phyloP scores from a whole-genome alignment of 2,329 filamentous ascomycete species.

The Aspergillus tubingensis region DNA sequence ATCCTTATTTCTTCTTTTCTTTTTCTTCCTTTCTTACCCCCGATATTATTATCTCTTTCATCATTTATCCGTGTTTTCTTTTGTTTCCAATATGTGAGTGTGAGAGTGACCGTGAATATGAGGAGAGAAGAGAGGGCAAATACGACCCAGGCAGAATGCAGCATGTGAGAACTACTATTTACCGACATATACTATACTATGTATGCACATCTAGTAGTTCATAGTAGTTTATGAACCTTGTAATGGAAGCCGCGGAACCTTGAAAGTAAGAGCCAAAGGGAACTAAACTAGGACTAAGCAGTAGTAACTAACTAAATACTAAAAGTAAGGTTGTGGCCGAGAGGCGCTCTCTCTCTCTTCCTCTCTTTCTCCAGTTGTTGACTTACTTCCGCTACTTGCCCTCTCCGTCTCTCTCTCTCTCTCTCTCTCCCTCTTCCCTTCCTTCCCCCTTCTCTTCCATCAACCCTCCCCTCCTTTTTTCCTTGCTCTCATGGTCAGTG shows the following conservation, averaged over 20 bases:
- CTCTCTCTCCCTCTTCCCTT: constrained; percentile 17
- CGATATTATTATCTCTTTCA: neutral
- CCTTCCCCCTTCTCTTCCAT: constrained; percentile 14
- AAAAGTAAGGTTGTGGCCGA: neutral
- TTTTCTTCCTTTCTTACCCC: neutral
- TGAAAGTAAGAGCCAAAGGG: neutral
- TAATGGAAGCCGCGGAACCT: neutral
- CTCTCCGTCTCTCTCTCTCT: constrained; percentile 2
- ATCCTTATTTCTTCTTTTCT: neutral
- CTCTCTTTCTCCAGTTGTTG: constrained; percentile 2
- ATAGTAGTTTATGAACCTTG: too few relatives aligned
- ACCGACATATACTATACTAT: too few relatives aligned
- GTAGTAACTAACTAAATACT: too few relatives aligned
- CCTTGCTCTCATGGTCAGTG: constrained; percentile 35
- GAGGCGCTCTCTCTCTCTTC: constrained; percentile 9
- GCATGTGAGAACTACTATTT: neutral
- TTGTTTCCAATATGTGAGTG: constrained; percentile 6
- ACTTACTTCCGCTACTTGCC: constrained; percentile 3
- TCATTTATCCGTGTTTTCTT: constrained; percentile 1
- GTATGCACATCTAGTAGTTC: too few relatives aligned
- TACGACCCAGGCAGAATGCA: neutral
- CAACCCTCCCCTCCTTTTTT: constrained; percentile 11
- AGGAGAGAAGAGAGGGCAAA: neutral
- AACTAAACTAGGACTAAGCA: too few relatives aligned
- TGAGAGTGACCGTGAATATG: neutral